These are phyloP conservation scores for Daldinia bambusicola DNA, from an alignment of 495 filamentous ascomycete genomes.

Conservation along the genomic window DNA sequence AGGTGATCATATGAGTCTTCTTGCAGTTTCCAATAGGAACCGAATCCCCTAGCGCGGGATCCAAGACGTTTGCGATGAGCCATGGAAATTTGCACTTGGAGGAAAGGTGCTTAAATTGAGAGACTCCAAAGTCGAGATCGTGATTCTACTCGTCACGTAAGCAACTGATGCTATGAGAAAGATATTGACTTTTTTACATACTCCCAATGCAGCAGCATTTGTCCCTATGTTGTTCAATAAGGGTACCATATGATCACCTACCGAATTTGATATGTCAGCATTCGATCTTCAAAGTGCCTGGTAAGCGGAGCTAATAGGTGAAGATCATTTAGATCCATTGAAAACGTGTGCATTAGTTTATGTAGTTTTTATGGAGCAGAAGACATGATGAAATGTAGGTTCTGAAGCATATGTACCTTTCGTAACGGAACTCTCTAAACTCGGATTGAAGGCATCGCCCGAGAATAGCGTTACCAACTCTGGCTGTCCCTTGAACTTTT, in stretches of 20 bases:
- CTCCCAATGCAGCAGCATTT: constrained; percentile 80
- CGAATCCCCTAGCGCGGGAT: constrained; percentile 73
- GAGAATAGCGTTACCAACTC: constrained; percentile 84
- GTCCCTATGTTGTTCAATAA: constrained; percentile 82
- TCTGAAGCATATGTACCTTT: constrained; percentile 65
- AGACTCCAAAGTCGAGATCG: constrained; percentile 92
- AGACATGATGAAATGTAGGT: neutral
- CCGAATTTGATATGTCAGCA: constrained; percentile 28
- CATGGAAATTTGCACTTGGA: constrained; percentile 85
- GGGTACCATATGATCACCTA: constrained; percentile 83
- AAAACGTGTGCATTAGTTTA: neutral
- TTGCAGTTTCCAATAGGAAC: constrained; percentile 75
- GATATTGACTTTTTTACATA: constrained; percentile 54
- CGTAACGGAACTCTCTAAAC: constrained; percentile 83
- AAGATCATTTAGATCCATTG: neutral
- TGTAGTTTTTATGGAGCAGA: neutral
- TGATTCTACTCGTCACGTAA: constrained; percentile 68
- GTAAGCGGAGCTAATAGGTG: neutral
- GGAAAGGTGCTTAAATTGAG: constrained; percentile 77
- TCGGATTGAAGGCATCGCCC: constrained; percentile 92
- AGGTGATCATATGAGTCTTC: constrained; percentile 75
- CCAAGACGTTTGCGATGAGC: constrained; percentile 77
- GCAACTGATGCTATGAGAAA: constrained; percentile 33
- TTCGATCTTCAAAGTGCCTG: neutral
- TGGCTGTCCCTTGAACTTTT: constrained; percentile 68